Evolutionary conservation across 306 rosid species (phyloP).

Genomic region (Prunus mongolica): DNA sequence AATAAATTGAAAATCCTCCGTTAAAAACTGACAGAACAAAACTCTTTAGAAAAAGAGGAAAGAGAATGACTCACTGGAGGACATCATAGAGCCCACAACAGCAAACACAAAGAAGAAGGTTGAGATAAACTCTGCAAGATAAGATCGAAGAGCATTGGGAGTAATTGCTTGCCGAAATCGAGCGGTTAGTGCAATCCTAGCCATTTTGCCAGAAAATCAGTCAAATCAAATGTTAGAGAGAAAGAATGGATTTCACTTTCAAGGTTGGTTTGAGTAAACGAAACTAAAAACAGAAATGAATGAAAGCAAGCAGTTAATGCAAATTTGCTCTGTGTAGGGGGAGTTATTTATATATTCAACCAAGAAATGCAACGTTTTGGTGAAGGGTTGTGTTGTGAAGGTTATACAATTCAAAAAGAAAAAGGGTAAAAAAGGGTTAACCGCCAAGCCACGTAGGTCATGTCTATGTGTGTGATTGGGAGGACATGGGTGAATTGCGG

Average conservation of each 20-base stretch:
- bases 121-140: slow-evolving; percentile 78
- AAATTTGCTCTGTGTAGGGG: not conserved
- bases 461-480: not conserved
- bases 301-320: not conserved
- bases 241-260: not conserved
- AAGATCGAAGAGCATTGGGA: slow-evolving; percentile 63
- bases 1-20: not conserved
- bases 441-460: slow-evolving; percentile 1
- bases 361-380: not conserved
- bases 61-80: slow-evolving; percentile 54
- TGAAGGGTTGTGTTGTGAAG: not conserved
- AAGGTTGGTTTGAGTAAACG: not conserved
- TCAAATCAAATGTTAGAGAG: not conserved
- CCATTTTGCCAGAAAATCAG: slow-evolving; percentile 32
- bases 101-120: slow-evolving; percentile 77
- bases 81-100: slow-evolving; percentile 65
- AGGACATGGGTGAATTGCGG: not conserved
- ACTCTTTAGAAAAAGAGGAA: too few species aligned
- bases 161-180: slow-evolving; percentile 56
- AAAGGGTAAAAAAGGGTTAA: not conserved
- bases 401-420: not conserved
- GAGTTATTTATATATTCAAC: not conserved
- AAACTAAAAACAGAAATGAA: not conserved
- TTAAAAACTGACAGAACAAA: too few species aligned
- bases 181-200: slow-evolving; percentile 37